Evolutionary conservation across 805 yeast species (phyloP).

Genomic region (Candida ortonii): DNA sequence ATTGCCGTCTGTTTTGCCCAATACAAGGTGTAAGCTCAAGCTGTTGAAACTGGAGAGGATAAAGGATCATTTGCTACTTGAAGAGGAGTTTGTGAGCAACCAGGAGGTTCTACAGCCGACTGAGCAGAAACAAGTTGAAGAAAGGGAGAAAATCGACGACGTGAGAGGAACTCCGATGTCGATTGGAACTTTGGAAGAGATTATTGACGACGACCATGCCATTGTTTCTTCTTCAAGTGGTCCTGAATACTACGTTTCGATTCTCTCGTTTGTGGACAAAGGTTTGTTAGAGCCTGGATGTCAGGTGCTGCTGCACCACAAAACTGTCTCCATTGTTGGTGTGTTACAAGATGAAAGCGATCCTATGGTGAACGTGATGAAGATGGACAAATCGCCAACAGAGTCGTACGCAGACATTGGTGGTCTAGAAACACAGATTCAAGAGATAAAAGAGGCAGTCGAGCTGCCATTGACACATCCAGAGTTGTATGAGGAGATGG

Average conservation of each 20-base stretch:
- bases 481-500: slow-evolving; percentile 93
- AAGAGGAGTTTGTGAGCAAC: slow-evolving; percentile 93
- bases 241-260: slow-evolving; percentile 95
- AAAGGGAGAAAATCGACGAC: slow-evolving; percentile 91
- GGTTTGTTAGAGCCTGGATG: slow-evolving; percentile 96
- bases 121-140: slow-evolving; percentile 95
- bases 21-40: slow-evolving; percentile 89
- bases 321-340: slow-evolving; percentile 94
- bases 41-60: slow-evolving; percentile 91
- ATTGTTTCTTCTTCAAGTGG: slow-evolving; percentile 95
- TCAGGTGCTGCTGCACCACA: slow-evolving; percentile 91
- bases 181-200: slow-evolving; percentile 94
- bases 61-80: slow-evolving; percentile 90
- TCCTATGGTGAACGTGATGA: slow-evolving; percentile 97
- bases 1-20: slow-evolving; percentile 85
- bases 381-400: slow-evolving; percentile 94
- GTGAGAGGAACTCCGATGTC: slow-evolving; percentile 96
- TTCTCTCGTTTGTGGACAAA: slow-evolving; percentile 94
- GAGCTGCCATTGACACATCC: slow-evolving; percentile 95
- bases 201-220: slow-evolving; percentile 98
- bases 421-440: slow-evolving; percentile 92
- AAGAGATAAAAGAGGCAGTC: slow-evolving; percentile 95
- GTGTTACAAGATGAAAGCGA: slow-evolving; percentile 98
- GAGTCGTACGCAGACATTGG: slow-evolving; percentile 97
- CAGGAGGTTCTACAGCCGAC: slow-evolving; percentile 94